phyloP scores from a whole-genome alignment of 345 rosid species.

The Gossypioides kirkii region DNA sequence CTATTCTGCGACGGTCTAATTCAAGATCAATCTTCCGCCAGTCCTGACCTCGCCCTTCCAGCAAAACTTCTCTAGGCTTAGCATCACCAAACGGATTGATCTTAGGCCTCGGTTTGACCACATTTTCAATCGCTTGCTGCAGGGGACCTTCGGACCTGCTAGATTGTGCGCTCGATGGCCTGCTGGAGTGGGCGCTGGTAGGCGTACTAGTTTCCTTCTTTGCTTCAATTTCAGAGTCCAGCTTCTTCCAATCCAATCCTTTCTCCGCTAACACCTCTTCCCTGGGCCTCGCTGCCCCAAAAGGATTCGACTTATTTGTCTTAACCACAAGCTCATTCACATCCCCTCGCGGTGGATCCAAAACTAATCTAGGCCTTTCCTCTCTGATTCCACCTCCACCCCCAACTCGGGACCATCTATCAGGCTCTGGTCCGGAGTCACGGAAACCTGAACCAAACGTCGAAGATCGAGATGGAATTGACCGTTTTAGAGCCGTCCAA shows the following conservation, averaged over 20 bases:
- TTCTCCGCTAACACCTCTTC: slow-evolving; percentile 91
- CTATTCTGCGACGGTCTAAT: slow-evolving; percentile 79
- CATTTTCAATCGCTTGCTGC: slow-evolving; percentile 52
- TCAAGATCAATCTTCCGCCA: slow-evolving; percentile 91
- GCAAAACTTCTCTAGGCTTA: slow-evolving; percentile 87
- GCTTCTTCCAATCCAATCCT: slow-evolving; percentile 88
- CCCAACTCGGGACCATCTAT: slow-evolving; percentile 65
- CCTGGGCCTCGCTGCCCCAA: slow-evolving; percentile 91
- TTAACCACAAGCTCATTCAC: slow-evolving; percentile 41
- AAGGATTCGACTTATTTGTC: slow-evolving; percentile 67
- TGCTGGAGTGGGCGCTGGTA: slow-evolving; percentile 80
- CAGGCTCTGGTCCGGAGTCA: slow-evolving; percentile 50
- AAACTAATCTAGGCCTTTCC: slow-evolving; percentile 64
- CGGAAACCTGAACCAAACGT: slow-evolving; percentile 63
- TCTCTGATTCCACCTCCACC: slow-evolving; percentile 34
- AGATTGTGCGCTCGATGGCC: slow-evolving; percentile 92
- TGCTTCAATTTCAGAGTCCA: slow-evolving; percentile 70
- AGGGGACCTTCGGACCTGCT: slow-evolving; percentile 69
- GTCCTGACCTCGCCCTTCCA: slow-evolving; percentile 81
- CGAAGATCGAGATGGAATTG: slow-evolving; percentile 46
- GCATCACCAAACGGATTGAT: slow-evolving; percentile 97
- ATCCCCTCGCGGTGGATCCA: slow-evolving; percentile 61
- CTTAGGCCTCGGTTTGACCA: slow-evolving; percentile 66
- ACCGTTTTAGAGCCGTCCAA: slow-evolving; percentile 64
- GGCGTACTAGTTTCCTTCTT: slow-evolving; percentile 79